A percentile compares a stretch with the other conserved stretches of the same genome.
These are phyloP conservation scores for Clarireedia homoeocarpa DNA, from an alignment of 2,329 filamentous ascomycete genomes.

Conservation along the genomic window DNA sequence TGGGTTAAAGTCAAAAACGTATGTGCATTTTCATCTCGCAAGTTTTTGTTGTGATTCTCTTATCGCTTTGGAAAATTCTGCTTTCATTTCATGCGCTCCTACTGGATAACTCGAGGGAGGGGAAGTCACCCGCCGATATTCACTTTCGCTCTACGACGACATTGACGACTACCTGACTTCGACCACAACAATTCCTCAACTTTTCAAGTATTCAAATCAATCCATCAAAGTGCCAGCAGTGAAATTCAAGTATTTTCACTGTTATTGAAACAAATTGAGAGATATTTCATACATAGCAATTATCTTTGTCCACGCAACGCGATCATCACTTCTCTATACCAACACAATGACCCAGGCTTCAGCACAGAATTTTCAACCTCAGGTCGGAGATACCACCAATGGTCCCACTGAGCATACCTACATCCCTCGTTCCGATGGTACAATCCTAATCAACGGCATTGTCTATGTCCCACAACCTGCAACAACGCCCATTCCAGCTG, in stretches of 20 bases:
- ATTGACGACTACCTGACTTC: too few species aligned
- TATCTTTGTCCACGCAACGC: neutral
- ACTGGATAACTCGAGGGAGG: too few species aligned
- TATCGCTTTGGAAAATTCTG: too few species aligned
- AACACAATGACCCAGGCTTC: conserved; percentile 30
- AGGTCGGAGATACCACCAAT: conserved; percentile 48
- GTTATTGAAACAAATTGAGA: neutral
- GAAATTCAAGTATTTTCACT: too few species aligned
- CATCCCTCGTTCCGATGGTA: conserved; percentile 36
- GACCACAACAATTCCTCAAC: too few species aligned
- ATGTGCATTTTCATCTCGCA: neutral
- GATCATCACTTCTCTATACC: conserved; percentile 23
- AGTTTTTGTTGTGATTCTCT: neutral
- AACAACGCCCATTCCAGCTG: neutral
- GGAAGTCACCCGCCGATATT: too few species aligned
- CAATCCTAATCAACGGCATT: conserved; percentile 18
- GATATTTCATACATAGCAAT: neutral
- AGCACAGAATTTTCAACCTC: conserved; percentile 50
- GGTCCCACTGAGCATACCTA: conserved; percentile 49
- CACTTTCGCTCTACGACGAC: too few species aligned
- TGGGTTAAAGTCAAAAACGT: conserved; percentile 14
- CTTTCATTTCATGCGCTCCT: too few species aligned
- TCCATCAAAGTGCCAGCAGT: neutral
- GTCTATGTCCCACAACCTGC: conserved; percentile 14
- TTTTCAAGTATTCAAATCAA: neutral